phyloP scores from a whole-genome alignment of 1,284 basidiomycete species.

The Kwoniella shivajii region DNA sequence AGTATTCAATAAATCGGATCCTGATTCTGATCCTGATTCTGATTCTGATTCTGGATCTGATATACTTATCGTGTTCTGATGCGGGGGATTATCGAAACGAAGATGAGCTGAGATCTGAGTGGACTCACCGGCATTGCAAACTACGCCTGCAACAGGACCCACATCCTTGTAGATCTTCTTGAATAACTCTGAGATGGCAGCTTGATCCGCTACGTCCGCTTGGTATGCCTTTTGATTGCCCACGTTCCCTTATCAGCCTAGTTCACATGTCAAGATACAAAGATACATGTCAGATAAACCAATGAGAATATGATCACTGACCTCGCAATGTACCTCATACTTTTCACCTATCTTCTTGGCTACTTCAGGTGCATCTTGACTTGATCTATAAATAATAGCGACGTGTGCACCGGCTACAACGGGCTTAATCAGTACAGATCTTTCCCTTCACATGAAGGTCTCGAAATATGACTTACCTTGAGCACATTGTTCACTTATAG shows the following conservation, averaged over 20 bases:
- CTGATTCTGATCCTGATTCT: too few relatives aligned
- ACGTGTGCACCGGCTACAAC: constrained; percentile 39
- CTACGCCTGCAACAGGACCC: constrained; percentile 39
- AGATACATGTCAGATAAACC: not conserved
- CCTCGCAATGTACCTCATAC: constrained; percentile 34
- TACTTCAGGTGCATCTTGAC: constrained; percentile 31
- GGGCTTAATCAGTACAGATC: not conserved
- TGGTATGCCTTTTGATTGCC: constrained; percentile 42
- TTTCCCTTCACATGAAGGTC: not conserved
- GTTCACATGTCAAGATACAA: too few relatives aligned
- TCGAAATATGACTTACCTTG: constrained; percentile 24
- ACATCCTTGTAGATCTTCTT: constrained; percentile 34
- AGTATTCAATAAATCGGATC: too few relatives aligned
- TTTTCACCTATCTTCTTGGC: constrained; percentile 38
- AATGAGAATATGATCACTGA: constrained; percentile 6
- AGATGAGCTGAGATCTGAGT: not conserved
- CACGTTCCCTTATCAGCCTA: too few relatives aligned
- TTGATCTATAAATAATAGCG: constrained; percentile 36
- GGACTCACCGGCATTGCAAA: constrained; percentile 38
- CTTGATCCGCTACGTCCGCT: constrained; percentile 34
- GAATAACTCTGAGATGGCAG: constrained; percentile 29
- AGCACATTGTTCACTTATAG: constrained; percentile 35
- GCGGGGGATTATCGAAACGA: not conserved
- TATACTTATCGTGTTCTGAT: too few relatives aligned
- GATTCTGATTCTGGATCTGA: too few relatives aligned